Conservation (phyloP, 73 alveolate genomes). For the Uronychia setigera region DNA sequence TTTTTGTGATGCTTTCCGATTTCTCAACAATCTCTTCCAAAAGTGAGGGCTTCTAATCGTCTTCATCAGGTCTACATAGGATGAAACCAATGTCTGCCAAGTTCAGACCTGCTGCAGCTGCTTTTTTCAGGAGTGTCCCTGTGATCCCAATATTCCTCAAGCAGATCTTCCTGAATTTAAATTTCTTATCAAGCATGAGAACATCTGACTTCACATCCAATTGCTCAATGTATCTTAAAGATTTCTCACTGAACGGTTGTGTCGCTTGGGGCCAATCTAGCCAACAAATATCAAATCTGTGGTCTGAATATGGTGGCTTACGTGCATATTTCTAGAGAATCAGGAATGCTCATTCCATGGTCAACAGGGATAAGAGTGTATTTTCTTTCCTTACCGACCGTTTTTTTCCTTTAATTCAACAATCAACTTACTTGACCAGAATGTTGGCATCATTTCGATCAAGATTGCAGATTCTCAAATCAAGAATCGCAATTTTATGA, state of each 20-base stretch:
- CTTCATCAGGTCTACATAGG: slow-evolving; percentile 82
- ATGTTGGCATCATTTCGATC: slow-evolving; percentile 98
- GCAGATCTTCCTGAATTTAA: slow-evolving; percentile 93
- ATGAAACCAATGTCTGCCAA: slow-evolving; percentile 85
- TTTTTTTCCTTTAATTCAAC: slow-evolving; percentile 45
- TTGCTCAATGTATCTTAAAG: slow-evolving; percentile 76
- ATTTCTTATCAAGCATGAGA: slow-evolving; percentile 72
- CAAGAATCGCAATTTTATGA: slow-evolving; percentile 95
- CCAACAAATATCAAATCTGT: slow-evolving; percentile 91
- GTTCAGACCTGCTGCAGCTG: slow-evolving; percentile 91
- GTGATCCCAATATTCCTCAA: slow-evolving; percentile 92
- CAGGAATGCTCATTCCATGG: slow-evolving; percentile 96
- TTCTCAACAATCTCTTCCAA: slow-evolving; percentile 70
- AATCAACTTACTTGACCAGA: slow-evolving; percentile 62
- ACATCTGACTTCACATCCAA: slow-evolving; percentile 88
- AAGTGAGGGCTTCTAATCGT: slow-evolving; percentile 71
- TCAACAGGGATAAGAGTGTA: slow-evolving; percentile 95
- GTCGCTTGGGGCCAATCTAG: slow-evolving; percentile 93
- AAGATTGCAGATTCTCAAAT: slow-evolving; percentile 91
- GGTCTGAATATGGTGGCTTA: slow-evolving; percentile 10
- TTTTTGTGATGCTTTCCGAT: slow-evolving; percentile 66
- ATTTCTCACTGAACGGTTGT: slow-evolving; percentile 75
- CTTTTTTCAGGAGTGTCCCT: slow-evolving; percentile 82
- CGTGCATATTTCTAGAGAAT: slow-evolving; percentile 87
- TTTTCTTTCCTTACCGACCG: slow-evolving; percentile 45